Evolutionary conservation across 2,329 filamentous ascomycete genomes (phyloP), one percentile per base, ranked within the genome.

Genomic region (Pseudocercospora musae): DNA sequence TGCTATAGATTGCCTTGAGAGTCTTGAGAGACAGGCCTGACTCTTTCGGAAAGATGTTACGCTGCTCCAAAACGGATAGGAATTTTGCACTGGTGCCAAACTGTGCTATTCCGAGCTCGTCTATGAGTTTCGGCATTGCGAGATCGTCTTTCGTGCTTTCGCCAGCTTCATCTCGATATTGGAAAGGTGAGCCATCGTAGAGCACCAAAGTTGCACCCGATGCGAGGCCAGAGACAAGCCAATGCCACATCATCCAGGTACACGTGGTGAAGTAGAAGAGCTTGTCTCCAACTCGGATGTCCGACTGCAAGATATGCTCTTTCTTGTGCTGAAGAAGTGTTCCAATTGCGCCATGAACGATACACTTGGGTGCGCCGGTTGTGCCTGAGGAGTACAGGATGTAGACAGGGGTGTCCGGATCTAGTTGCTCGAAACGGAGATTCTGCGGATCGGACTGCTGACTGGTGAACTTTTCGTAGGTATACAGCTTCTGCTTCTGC

Each of bases 161-260:
- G 44, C 82, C 79, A 1, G 55, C 48, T 9, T 49, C 10, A 15
- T 58, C 84, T 82, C 11, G 69, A 58, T 78, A 81, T 58, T 80
- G 79, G 80, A 98, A 98, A 0, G 95, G 95, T 0, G 91, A 96
- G 53, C 95, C 95, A 58, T 96, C 91, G 77, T 97, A 99, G 3
- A 98, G 83, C 20, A 98, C 84, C 11, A 98, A 81, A 0, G 91
- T 94, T 10, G 90, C 85, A 58, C 94, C 94, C 29, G 87, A 88
- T 9, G 93, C 90, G 3, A 98, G 86, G 5, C 89, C 91, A 0
- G 91, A 94, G 20, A 97, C 85, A 44, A 93, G 88, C 93, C 94
- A 98, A 75, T 98, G 94, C 92, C 93, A 97, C 94, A 98, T 98
- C 93, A 99, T 98, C 95, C 93, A 97, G 0, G 92, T 96, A 10